Evolutionary conservation across 306 rosid genomes (phyloP).

Genomic region (Lablab purpureus): DNA sequence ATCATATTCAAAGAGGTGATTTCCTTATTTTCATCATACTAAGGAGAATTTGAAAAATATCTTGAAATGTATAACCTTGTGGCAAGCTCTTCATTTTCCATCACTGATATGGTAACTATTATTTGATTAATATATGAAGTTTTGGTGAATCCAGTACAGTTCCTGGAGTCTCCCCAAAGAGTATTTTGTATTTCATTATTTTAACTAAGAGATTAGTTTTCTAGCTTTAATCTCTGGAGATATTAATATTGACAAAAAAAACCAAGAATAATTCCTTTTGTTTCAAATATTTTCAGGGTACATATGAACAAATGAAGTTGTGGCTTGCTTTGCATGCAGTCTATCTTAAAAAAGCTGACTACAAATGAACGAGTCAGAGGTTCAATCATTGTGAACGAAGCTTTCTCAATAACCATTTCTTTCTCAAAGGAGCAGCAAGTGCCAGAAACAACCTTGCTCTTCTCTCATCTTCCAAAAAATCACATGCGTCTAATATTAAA

Average conservation of each 20-base stretch:
- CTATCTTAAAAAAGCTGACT: neutral
- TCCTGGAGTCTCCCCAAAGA: too few relatives aligned
- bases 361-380: constrained; percentile 11
- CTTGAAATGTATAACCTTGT: too few relatives aligned
- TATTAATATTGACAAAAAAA: constrained; percentile 20
- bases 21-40: too few relatives aligned
- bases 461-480: constrained; percentile 61
- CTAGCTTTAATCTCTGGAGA: neutral
- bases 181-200: neutral
- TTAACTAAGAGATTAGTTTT: neutral
- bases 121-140: too few relatives aligned
- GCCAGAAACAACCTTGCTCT: constrained; percentile 64
- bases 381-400: constrained; percentile 48
- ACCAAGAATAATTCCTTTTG: neutral
- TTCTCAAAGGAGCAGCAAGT: constrained; percentile 51
- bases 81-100: neutral
- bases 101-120: too few relatives aligned
- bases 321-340: neutral
- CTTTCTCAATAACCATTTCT: constrained; percentile 61
- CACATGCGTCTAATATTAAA: constrained; percentile 58
- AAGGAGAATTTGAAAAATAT: too few relatives aligned
- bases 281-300: neutral
- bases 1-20: too few relatives aligned
- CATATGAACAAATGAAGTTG: neutral
- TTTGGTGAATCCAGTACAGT: too few relatives aligned